Evolutionary conservation across 495 filamentous ascomycete species (phyloP).

Genomic region (Astrocystis sublimbata): DNA sequence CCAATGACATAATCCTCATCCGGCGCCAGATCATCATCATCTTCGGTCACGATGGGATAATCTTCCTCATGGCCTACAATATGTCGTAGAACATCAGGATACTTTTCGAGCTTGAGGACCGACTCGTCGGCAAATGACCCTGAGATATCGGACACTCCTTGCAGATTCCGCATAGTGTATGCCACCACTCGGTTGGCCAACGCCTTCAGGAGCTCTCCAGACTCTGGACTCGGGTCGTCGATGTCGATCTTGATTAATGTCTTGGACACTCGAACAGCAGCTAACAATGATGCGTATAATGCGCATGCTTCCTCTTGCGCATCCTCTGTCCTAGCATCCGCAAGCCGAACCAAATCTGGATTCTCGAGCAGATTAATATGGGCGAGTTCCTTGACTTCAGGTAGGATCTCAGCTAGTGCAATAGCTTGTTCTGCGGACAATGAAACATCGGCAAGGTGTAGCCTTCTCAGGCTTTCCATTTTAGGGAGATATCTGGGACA

Average conservation of each 20-base stretch:
- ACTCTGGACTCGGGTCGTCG: conserved; percentile 75
- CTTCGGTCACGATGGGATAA: conserved; percentile 47
- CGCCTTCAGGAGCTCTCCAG: conserved; percentile 86
- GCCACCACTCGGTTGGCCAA: conserved; percentile 91
- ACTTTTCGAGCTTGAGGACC: conserved; percentile 39
- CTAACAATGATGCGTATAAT: conserved; percentile 87
- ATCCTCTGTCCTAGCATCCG: conserved; percentile 67
- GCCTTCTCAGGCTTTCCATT: conserved; percentile 74
- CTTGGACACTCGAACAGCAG: conserved; percentile 79
- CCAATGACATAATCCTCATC: conserved; percentile 96
- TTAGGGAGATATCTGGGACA: conserved; percentile 71
- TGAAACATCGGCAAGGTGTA: conserved; percentile 87
- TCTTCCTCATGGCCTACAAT: conserved; percentile 66
- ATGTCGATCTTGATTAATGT: conserved; percentile 89
- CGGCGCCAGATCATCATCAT: conserved; percentile 69
- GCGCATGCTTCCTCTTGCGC: conserved; percentile 91
- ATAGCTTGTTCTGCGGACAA: conserved; percentile 86
- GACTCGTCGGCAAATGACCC: conserved; percentile 32
- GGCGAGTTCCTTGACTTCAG: conserved; percentile 77
- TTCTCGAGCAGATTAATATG: conserved; percentile 91
- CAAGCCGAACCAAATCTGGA: conserved; percentile 64
- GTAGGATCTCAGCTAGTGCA: conserved; percentile 82
- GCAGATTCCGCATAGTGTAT: conserved; percentile 90
- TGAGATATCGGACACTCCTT: conserved; percentile 50
- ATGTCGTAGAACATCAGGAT: conserved; percentile 57